Conservation (phyloP, 352 stramenopile species). For the Phytophthora sansomeana region DNA sequence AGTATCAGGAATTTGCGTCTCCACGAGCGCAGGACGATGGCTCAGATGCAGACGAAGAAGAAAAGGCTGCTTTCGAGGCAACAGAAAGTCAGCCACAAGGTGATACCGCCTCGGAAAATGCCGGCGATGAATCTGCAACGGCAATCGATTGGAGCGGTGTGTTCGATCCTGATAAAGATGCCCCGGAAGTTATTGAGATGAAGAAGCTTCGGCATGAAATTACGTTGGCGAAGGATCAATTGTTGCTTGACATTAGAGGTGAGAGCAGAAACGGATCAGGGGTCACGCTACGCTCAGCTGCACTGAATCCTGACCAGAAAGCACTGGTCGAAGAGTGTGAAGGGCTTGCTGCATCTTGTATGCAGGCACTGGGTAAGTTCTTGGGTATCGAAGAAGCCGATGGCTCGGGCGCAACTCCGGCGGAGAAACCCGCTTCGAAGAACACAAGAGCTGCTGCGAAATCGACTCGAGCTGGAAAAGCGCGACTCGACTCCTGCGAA, state of each 20-base stretch:
- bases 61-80: conserved; percentile 3
- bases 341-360: conserved; percentile 65
- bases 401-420: background rate
- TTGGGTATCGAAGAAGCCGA: conserved; percentile 42
- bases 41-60: conserved; percentile 8
- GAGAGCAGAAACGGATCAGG: conserved; percentile 8
- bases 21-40: background rate
- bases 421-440: conserved; percentile 18
- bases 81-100: conserved; percentile 18
- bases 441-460: conserved; percentile 15
- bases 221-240: conserved; percentile 51
- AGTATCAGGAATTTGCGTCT: conserved; percentile 41
- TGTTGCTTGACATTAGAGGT: conserved; percentile 45
- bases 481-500: conserved; percentile 12
- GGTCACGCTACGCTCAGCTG: conserved; percentile 1
- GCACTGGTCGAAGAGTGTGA: conserved; percentile 71
- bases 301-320: conserved; percentile 43
- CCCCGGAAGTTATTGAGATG: conserved; percentile 67
- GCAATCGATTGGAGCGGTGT: conserved; percentile 44
- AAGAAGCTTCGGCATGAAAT: conserved; percentile 81
- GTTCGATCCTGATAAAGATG: conserved; percentile 50
- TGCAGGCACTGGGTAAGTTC: conserved; percentile 70
- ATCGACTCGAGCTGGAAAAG: conserved; percentile 24
- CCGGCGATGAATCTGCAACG: conserved; percentile 10
- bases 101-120: conserved; percentile 14